A percentile compares a stretch with the other conserved stretches of the same genome.
These are phyloP conservation scores for Trypanosoma congolense DNA, from an alignment of 208 protist species.

Conservation along the genomic window DNA sequence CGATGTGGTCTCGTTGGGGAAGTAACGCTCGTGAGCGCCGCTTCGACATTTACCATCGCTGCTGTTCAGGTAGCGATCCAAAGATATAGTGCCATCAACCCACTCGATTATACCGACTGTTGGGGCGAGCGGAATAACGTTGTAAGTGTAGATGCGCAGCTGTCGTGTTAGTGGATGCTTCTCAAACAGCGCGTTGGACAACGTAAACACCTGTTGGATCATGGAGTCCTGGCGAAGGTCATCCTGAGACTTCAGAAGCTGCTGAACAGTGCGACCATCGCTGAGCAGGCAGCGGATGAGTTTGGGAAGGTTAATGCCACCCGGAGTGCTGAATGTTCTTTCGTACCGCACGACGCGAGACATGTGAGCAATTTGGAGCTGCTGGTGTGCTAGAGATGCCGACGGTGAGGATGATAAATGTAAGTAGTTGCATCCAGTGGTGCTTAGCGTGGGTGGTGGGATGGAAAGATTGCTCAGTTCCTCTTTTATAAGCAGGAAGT, in stretches of 20 bases:
- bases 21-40: constrained; percentile 85
- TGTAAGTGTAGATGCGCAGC: constrained; percentile 90
- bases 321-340: constrained; percentile 62
- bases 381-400: not conserved
- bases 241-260: constrained; percentile 90
- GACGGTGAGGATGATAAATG: not conserved
- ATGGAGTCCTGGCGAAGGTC: constrained; percentile 95
- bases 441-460: constrained; percentile 36
- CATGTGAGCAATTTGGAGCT: not conserved
- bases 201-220: constrained; percentile 93
- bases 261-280: constrained; percentile 76
- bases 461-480: constrained; percentile 30
- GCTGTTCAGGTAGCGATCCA: constrained; percentile 87
- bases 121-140: constrained; percentile 90
- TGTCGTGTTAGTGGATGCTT: constrained; percentile 12
- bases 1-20: constrained; percentile 62
- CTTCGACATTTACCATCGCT: not conserved
- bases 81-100: constrained; percentile 86
- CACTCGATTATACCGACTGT: constrained; percentile 89
- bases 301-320: constrained; percentile 95
- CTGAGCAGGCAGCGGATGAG: constrained; percentile 76
- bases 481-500: constrained; percentile 33
- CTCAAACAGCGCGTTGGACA: constrained; percentile 76
- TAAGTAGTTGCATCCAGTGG: not conserved
- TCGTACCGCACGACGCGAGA: constrained; percentile 55